A percentile compares a stretch with the other conserved stretches of the same genome.
phyloP scores from a whole-genome alignment of 2,329 filamentous ascomycete genomes.

The Colletotrichum paranaense region DNA sequence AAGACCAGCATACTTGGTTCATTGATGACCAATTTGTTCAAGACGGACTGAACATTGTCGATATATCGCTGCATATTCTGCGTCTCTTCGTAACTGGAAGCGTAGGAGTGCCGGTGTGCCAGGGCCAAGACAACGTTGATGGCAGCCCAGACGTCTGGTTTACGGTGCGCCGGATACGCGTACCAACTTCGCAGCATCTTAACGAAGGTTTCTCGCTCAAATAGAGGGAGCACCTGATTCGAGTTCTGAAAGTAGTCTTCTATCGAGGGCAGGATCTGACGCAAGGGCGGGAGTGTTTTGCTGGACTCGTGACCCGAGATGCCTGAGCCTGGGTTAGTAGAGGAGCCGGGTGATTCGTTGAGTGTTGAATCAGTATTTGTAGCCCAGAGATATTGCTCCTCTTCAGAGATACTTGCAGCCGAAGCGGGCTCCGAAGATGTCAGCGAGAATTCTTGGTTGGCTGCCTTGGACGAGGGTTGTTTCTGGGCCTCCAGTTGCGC shows the following conservation, averaged over 20 bases:
- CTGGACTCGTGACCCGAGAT: not conserved
- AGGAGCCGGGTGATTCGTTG: not conserved
- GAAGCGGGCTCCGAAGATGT: not conserved
- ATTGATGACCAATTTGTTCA: constrained; percentile 42
- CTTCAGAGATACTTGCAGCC: not conserved
- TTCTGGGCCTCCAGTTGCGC: constrained; percentile 20
- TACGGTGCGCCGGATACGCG: constrained; percentile 21
- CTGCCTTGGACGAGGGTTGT: not conserved
- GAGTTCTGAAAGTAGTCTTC: constrained; percentile 37
- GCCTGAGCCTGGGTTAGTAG: not conserved
- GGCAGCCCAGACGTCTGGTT: constrained; percentile 41
- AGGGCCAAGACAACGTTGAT: constrained; percentile 41
- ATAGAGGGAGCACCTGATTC: constrained; percentile 38
- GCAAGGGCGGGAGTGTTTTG: constrained; percentile 34
- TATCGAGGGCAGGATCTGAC: constrained; percentile 34
- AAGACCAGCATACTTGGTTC: constrained; percentile 43
- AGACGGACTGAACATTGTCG: constrained; percentile 41
- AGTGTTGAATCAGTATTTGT: not conserved
- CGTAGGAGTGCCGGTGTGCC: constrained; percentile 8
- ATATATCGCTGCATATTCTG: constrained; percentile 33
- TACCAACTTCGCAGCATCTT: constrained; percentile 38
- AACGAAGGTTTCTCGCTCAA: constrained; percentile 36
- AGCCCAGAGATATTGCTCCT: not conserved
- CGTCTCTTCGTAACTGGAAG: constrained; percentile 4
- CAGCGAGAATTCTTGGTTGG: not conserved